Base-by-base conservation (phyloP, 2,329 filamentous ascomycete species). In the Pseudogymnoascus sp. region DNA sequence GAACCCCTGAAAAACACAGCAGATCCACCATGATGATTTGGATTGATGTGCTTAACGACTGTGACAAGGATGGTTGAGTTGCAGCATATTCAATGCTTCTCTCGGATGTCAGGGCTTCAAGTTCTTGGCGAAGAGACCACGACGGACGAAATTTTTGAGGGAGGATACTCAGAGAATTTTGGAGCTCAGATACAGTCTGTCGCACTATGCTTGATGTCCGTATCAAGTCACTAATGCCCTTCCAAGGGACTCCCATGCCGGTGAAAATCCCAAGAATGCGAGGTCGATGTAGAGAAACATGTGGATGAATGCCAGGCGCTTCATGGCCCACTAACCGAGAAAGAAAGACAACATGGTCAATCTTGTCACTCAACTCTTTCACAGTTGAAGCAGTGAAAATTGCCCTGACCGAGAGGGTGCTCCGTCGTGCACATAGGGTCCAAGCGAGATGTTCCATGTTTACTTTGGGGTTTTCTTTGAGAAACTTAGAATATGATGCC, bases 1-100 rank as follows among this genome's bases (percentile, higher is more conserved):
- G 66, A 23, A 81, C 68, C 1, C 73, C 75, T 72, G 74, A 78
- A 1, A 75, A 74, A 18, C 73, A 21, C 0, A 82, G 71, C 3
- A 82, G 70, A 12, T 77, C 71, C 0, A 77, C 74, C 3, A 82
- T 67, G 0, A 74, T 53, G n/a, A 83, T 70, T 67, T 83, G 80
- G 1, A 83, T 64, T 0, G 79, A 76, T 0, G 77, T 78, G 65
- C 74, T 77, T 72, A 75, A 70, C 64, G 77, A 77, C 67, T 79
- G 77, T 5, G 72, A 73, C 60, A 78, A 72, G 60, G 77, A 69
- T 31, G 28, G 28, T 31, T 31, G 28, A 31, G 28, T 8, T 31
- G 2, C 28, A 31, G 28, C 28, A 31, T 31, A 31, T 31, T 31
- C 28, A 31, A 31, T 31, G 28, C 28, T 8, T 31, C 28, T 31